Evolutionary conservation across 2,329 filamentous ascomycete genomes (phyloP).

Genomic region (Nannizziopsis barbatae): DNA sequence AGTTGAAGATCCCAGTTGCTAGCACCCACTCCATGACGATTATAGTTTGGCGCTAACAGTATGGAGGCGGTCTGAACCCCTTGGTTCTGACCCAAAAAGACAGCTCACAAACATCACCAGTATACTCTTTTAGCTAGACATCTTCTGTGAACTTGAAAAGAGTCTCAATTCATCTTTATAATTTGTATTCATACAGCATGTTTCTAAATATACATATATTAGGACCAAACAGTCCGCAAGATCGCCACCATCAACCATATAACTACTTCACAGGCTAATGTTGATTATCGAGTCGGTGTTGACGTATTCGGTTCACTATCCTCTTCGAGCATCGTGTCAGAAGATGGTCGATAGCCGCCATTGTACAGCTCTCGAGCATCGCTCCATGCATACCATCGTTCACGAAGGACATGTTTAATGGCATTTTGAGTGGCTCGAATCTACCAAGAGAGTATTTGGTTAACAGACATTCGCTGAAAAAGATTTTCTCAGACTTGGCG

Average conservation of each 20-base stretch:
- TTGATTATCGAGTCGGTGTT: not conserved
- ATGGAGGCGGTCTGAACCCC: conserved; percentile 8
- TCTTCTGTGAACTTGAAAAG: too few relatives aligned
- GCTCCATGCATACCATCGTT: conserved; percentile 75
- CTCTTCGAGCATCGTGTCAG: conserved; percentile 17
- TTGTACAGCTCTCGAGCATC: conserved; percentile 31
- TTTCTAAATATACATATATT: not conserved
- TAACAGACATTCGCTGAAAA: not conserved
- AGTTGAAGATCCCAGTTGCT: conserved; percentile 5
- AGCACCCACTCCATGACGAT: conserved; percentile 4
- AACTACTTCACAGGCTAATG: too few relatives aligned
- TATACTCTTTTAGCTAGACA: not conserved
- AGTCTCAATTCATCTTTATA: too few relatives aligned
- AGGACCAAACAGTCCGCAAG: too few relatives aligned
- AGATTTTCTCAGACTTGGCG: too few relatives aligned
- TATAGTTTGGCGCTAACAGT: conserved; percentile 7
- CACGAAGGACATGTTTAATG: conserved; percentile 76
- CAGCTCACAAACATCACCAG: not conserved
- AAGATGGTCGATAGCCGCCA: conserved; percentile 28
- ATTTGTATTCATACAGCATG: not conserved
- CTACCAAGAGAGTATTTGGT: conserved; percentile 36
- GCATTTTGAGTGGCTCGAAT: conserved; percentile 64
- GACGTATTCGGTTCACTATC: not conserved
- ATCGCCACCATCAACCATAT: too few relatives aligned
- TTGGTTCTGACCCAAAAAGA: not conserved